phyloP scores from a whole-genome alignment of 2,329 filamentous ascomycete genomes.

The Neofusicoccum kwambonambiense region DNA sequence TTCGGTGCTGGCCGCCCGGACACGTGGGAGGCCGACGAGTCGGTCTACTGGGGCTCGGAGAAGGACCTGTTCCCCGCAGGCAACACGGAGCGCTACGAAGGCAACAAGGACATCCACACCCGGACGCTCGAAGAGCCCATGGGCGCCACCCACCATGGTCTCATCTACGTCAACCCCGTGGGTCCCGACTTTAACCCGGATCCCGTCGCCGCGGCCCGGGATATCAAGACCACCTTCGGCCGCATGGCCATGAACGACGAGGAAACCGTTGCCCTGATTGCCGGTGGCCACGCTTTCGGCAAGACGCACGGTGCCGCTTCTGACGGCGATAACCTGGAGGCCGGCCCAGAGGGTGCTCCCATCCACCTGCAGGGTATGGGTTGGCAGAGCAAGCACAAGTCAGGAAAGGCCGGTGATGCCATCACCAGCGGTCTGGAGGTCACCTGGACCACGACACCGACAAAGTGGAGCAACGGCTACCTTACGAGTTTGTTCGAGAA shows the following conservation, averaged over 20 bases:
- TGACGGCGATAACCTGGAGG: slow-evolving; percentile 57
- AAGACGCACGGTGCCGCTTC: slow-evolving; percentile 75
- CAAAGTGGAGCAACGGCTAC: slow-evolving; percentile 73
- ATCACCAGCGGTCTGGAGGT: slow-evolving; percentile 78
- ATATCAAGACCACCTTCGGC: slow-evolving; percentile 72
- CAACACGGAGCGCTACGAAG: slow-evolving; percentile 69
- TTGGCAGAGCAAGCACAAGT: slow-evolving; percentile 64
- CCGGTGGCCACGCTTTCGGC: slow-evolving; percentile 75
- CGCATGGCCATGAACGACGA: slow-evolving; percentile 84
- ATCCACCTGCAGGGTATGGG: slow-evolving; percentile 70
- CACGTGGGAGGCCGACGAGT: slow-evolving; percentile 73
- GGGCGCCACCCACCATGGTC: slow-evolving; percentile 68
- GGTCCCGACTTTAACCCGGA: slow-evolving; percentile 72
- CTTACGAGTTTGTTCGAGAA: slow-evolving; percentile 75
- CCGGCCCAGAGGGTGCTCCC: slow-evolving; percentile 64
- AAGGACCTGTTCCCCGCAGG: slow-evolving; percentile 63
- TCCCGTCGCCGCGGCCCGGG: slow-evolving; percentile 64
- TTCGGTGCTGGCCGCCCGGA: slow-evolving; percentile 72
- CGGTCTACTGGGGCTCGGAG: slow-evolving; percentile 75
- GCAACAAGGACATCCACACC: slow-evolving; percentile 50
- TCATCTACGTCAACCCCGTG: slow-evolving; percentile 82
- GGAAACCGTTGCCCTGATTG: slow-evolving; percentile 77
- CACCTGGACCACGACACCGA: slow-evolving; percentile 74
- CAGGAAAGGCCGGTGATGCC: slow-evolving; percentile 68
- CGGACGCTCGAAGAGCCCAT: slow-evolving; percentile 68